Conservation (phyloP, 805 yeast genomes). For the Lipomyces spencermartinsiae region DNA sequence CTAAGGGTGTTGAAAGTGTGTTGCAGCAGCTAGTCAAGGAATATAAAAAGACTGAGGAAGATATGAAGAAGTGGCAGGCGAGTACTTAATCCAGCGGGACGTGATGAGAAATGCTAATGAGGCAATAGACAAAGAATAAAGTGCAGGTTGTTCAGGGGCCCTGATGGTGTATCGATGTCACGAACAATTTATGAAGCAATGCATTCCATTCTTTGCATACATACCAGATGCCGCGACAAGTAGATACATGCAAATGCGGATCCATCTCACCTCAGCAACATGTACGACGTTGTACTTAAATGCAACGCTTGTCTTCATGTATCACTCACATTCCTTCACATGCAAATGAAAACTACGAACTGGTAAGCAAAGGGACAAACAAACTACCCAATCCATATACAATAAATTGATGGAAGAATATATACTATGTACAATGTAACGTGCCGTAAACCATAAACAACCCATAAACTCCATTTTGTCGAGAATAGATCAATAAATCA, state of each 20-base stretch:
- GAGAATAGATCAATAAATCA: neutral
- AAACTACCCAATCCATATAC: neutral
- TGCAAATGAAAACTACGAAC: conserved; percentile 9
- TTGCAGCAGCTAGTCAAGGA: conserved; percentile 51
- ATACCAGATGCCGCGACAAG: neutral
- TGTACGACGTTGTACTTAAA: neutral
- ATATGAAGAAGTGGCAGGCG: conserved; percentile 57
- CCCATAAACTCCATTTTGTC: neutral
- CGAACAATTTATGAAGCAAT: neutral
- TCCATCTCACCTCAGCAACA: neutral
- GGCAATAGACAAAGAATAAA: conserved; percentile 49
- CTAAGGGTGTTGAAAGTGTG: conserved; percentile 52
- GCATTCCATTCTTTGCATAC: neutral
- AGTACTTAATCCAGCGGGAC: neutral
- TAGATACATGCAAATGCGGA: neutral
- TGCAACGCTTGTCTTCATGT: neutral
- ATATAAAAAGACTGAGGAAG: conserved; percentile 50
- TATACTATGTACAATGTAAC: neutral
- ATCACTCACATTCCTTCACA: neutral
- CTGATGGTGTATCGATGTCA: conserved; percentile 1
- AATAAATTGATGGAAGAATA: neutral
- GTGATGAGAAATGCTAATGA: neutral
- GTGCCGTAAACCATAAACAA: neutral
- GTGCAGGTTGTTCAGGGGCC: conserved; percentile 53
- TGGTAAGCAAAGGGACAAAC: neutral